Evolutionary conservation across 2,329 filamentous ascomycete genomes (phyloP).

Genomic region (Aureobasidium namibiae): DNA sequence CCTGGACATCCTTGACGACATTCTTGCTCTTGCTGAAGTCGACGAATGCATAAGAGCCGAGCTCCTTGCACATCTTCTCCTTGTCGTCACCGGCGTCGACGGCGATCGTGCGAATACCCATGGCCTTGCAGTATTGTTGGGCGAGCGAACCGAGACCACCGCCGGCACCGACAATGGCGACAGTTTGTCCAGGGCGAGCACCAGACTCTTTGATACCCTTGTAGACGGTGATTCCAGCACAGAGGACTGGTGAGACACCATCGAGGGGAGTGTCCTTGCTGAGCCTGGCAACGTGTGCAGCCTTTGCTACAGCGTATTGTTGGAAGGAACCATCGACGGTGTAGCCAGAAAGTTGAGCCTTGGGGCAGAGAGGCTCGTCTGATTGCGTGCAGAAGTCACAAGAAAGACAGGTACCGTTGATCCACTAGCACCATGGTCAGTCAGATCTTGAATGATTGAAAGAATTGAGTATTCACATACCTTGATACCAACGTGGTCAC

Average conservation of each 20-base stretch:
- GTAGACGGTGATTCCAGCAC: constrained; percentile 82
- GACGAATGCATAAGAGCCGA: constrained; percentile 66
- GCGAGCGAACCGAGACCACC: constrained; percentile 75
- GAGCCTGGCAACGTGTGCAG: constrained; percentile 73
- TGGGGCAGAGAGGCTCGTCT: constrained; percentile 78
- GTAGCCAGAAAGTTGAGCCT: constrained; percentile 75
- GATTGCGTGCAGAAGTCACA: constrained; percentile 73
- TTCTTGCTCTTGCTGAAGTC: constrained; percentile 73
- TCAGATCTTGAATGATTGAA: background rate
- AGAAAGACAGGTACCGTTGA: constrained; percentile 76
- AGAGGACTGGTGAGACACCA: constrained; percentile 70
- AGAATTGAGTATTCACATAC: constrained; percentile 2
- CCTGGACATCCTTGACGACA: constrained; percentile 76
- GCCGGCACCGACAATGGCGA: constrained; percentile 80
- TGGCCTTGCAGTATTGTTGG: constrained; percentile 81
- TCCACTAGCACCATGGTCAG: constrained; percentile 46
- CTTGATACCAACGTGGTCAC: constrained; percentile 78
- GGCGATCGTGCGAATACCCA: constrained; percentile 73
- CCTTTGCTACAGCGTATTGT: constrained; percentile 83
- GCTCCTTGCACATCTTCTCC: constrained; percentile 55
- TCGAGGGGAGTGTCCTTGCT: constrained; percentile 70
- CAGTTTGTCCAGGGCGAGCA: constrained; percentile 62
- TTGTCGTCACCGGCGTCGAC: constrained; percentile 83
- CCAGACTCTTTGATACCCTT: constrained; percentile 84
- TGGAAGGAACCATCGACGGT: constrained; percentile 91